Percentiles rank a stretch among this genome's conserved stretches.
Conservation (phyloP, 352 stramenopile species). For the Aphanomyces stellatus region DNA sequence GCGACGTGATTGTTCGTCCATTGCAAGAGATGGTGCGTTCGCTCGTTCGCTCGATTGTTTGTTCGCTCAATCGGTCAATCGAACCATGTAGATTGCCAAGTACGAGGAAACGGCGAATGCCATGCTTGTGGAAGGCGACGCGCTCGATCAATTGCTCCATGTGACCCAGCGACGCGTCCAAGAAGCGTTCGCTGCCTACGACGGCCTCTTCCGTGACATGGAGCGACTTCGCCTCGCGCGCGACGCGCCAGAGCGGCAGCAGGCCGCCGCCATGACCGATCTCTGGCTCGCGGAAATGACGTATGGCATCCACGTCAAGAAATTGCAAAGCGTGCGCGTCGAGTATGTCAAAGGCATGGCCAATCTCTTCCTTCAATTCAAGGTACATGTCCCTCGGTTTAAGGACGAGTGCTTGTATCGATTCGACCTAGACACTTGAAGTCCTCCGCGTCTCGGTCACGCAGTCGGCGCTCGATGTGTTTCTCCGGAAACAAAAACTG, state of each 20-base stretch:
- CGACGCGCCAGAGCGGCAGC: not conserved
- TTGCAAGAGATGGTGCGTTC: slow-evolving; percentile 52
- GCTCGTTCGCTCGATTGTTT: not conserved
- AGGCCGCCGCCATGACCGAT: slow-evolving; percentile 29
- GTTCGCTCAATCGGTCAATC: not conserved
- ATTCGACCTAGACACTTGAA: slow-evolving; percentile 36
- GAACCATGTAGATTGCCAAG: slow-evolving; percentile 23
- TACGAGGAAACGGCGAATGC: slow-evolving; percentile 44
- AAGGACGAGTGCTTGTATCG: not conserved
- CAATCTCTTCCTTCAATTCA: slow-evolving; percentile 71
- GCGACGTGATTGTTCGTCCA: slow-evolving; percentile 54
- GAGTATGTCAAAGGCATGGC: slow-evolving; percentile 82
- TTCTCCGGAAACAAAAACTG: slow-evolving; percentile 73
- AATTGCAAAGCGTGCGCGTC: slow-evolving; percentile 45
- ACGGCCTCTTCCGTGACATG: slow-evolving; percentile 51
- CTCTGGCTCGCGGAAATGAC: slow-evolving; percentile 66
- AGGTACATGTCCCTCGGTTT: slow-evolving; percentile 18
- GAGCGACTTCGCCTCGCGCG: slow-evolving; percentile 27
- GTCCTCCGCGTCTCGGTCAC: slow-evolving; percentile 58
- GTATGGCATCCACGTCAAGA: slow-evolving; percentile 69
- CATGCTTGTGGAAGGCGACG: slow-evolving; percentile 49
- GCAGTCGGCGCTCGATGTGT: slow-evolving; percentile 65
- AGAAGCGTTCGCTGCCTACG: slow-evolving; percentile 47
- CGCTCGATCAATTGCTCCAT: slow-evolving; percentile 42
- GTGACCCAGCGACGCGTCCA: slow-evolving; percentile 49